A percentile compares a stretch with the other conserved stretches of the same genome.
These are phyloP conservation scores for Phytophthora tentaculata DNA, from an alignment of 352 stramenopile genomes.

Conservation along the genomic window DNA sequence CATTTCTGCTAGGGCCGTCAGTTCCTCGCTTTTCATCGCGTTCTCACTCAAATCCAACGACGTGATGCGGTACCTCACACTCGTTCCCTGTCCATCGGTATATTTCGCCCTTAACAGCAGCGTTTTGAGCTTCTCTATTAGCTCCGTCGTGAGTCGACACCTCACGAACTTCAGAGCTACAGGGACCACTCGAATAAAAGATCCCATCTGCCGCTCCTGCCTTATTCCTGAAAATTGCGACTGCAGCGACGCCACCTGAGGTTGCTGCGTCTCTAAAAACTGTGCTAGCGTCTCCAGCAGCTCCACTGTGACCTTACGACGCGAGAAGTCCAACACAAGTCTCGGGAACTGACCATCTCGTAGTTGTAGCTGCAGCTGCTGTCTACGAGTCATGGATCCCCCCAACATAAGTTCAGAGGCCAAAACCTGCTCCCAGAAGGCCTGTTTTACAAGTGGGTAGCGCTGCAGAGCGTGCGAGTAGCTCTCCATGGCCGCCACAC, in stretches of 20 bases:
- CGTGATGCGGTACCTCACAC: constrained; percentile 25
- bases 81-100: neutral
- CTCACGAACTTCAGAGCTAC: constrained; percentile 32
- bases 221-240: constrained; percentile 18
- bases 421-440: constrained; percentile 43
- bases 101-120: constrained; percentile 15
- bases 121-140: constrained; percentile 24
- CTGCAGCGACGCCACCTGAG: constrained; percentile 1
- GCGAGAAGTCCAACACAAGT: constrained; percentile 47
- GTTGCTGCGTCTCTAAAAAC: constrained; percentile 20
- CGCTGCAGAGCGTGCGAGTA: constrained; percentile 37
- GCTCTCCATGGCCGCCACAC: constrained; percentile 26
- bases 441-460: constrained; percentile 41
- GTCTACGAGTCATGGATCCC: neutral
- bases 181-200: constrained; percentile 19
- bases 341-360: constrained; percentile 36
- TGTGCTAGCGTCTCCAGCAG: constrained; percentile 22
- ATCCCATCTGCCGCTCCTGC: neutral
- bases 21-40: constrained; percentile 23
- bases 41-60: constrained; percentile 44
- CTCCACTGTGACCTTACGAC: constrained; percentile 22
- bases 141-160: constrained; percentile 27
- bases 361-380: constrained; percentile 25
- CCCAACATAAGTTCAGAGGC: constrained; percentile 27
- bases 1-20: constrained; percentile 30